phyloP scores from a whole-genome alignment of 305 asterid species.

The Ajuga reptans region DNA sequence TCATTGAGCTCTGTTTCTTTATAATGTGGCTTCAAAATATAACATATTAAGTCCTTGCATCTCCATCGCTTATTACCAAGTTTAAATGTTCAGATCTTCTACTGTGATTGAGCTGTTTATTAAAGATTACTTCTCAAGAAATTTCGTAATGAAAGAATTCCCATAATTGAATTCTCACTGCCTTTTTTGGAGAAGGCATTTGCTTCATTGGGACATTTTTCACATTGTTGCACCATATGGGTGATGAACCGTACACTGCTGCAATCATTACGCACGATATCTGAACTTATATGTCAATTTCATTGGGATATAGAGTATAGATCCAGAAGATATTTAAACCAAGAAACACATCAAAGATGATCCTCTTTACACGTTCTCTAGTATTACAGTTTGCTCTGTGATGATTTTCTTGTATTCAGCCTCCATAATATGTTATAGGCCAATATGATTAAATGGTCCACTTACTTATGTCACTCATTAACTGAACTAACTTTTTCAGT shows the following conservation, averaged over 20 bases:
- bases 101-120: not conserved
- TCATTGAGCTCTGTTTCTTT: not conserved
- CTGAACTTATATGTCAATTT: not conserved
- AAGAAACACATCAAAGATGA: not conserved
- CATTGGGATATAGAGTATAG: not conserved
- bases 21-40: not conserved
- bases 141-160: not conserved
- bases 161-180: not conserved
- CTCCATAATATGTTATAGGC: not conserved
- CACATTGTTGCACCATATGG: not conserved
- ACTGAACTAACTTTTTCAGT: not conserved
- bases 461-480: not conserved
- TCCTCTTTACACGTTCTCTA: not conserved
- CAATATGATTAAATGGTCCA: not conserved
- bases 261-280: not conserved
- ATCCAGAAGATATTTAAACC: not conserved
- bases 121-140: not conserved
- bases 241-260: not conserved
- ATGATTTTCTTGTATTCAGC: conserved; percentile 8
- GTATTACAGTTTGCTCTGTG: not conserved
- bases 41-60: not conserved
- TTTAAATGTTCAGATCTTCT: not conserved
- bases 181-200: not conserved
- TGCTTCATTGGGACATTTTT: not conserved
- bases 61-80: not conserved